Evolutionary conservation across 768 basidiomycete species (phyloP).

Genomic region (Tubosaeta sp.): DNA sequence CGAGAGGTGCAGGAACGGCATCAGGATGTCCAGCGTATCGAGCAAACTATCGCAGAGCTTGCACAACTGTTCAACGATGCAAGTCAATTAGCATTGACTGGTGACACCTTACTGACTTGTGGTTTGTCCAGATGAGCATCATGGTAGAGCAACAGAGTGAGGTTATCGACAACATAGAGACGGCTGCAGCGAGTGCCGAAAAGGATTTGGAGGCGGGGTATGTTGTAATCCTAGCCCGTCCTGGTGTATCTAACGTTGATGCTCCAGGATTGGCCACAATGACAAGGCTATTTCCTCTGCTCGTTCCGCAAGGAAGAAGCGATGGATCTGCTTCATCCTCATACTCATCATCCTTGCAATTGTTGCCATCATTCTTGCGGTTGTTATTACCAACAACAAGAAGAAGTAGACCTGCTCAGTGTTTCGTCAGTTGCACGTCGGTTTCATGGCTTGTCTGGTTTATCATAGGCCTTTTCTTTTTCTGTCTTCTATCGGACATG

Average conservation of each 20-base stretch:
- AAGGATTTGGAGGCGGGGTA: slow-evolving; percentile 86
- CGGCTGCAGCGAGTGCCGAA: slow-evolving; percentile 67
- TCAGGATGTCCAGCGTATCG: slow-evolving; percentile 93
- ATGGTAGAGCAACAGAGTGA: slow-evolving; percentile 95
- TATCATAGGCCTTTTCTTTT: background rate
- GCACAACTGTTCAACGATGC: slow-evolving; percentile 97
- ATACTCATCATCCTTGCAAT: slow-evolving; percentile 62
- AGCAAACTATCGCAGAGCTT: slow-evolving; percentile 86
- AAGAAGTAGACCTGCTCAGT: slow-evolving; percentile 26
- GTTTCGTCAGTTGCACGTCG: background rate
- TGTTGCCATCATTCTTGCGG: slow-evolving; percentile 57
- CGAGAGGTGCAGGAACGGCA: slow-evolving; percentile 97
- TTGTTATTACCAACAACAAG: slow-evolving; percentile 47
- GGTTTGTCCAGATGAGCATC: slow-evolving; percentile 72
- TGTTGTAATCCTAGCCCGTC: slow-evolving; percentile 15
- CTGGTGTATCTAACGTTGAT: slow-evolving; percentile 1
- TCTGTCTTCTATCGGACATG: slow-evolving; percentile 10
- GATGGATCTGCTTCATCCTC: slow-evolving; percentile 94
- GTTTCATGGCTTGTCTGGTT: background rate
- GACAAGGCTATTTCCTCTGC: slow-evolving; percentile 85
- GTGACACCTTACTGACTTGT: slow-evolving; percentile 1
- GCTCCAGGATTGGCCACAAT: slow-evolving; percentile 68
- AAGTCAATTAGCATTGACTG: slow-evolving; percentile 20
- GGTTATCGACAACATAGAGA: slow-evolving; percentile 76
- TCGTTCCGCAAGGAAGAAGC: slow-evolving; percentile 85